A percentile compares a stretch with the other conserved stretches of the same genome.
Conservation (phyloP, 2,329 filamentous ascomycete species). For the Aschersonia sp. region DNA sequence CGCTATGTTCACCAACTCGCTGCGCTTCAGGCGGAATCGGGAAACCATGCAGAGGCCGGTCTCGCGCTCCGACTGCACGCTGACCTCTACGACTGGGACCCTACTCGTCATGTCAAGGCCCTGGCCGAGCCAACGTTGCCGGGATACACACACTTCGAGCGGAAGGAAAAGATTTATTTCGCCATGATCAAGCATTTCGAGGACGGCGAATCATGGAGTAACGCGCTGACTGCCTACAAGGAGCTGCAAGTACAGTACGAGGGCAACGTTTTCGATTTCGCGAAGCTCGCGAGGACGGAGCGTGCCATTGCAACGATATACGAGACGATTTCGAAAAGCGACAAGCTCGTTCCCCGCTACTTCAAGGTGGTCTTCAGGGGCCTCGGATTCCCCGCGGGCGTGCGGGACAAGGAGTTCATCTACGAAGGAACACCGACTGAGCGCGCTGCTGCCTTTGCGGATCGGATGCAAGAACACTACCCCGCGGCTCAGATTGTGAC, state of each 20-base stretch:
- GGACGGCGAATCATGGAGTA: slow-evolving; percentile 86
- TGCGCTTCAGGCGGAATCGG: slow-evolving; percentile 55
- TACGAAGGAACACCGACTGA: slow-evolving; percentile 73
- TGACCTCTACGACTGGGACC: slow-evolving; percentile 86
- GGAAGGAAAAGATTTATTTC: slow-evolving; percentile 85
- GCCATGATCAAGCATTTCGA: slow-evolving; percentile 92
- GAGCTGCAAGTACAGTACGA: slow-evolving; percentile 90
- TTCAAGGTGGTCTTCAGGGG: slow-evolving; percentile 86
- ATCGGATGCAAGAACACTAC: slow-evolving; percentile 84
- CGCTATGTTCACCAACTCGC: slow-evolving; percentile 90
- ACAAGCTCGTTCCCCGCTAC: slow-evolving; percentile 66
- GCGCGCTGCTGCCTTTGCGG: slow-evolving; percentile 66
- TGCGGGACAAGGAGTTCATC: slow-evolving; percentile 85
- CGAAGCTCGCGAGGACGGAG: slow-evolving; percentile 78
- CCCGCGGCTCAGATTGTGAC: slow-evolving; percentile 71
- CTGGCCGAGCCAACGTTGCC: slow-evolving; percentile 65
- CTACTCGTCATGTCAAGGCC: slow-evolving; percentile 47
- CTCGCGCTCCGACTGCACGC: slow-evolving; percentile 81
- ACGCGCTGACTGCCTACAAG: slow-evolving; percentile 73
- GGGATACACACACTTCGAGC: slow-evolving; percentile 75
- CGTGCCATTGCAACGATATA: slow-evolving; percentile 86
- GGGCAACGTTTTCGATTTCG: slow-evolving; percentile 75
- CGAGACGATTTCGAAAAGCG: slow-evolving; percentile 72
- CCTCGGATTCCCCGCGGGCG: slow-evolving; percentile 65
- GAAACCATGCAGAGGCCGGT: slow-evolving; percentile 77